Evolutionary conservation across 2,329 filamentous ascomycete species (phyloP).

Genomic region (Stemphylium lycopersici): DNA sequence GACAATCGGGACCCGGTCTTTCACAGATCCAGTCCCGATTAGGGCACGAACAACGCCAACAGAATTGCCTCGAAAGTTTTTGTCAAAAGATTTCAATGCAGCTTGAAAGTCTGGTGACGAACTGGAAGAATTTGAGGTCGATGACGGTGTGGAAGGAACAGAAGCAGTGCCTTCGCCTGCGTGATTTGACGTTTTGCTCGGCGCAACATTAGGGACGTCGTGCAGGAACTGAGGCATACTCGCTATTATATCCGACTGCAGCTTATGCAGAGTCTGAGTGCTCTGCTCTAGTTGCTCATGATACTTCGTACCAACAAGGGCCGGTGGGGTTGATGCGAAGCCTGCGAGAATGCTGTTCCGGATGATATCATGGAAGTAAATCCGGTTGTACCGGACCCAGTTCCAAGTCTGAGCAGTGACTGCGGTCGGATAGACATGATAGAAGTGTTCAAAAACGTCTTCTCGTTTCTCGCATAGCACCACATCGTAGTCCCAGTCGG

Average conservation of each 20-base stretch:
- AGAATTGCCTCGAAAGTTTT: slow-evolving; percentile 28
- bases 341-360: slow-evolving; percentile 38
- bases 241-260: slow-evolving; percentile 43
- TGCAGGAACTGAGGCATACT: slow-evolving; percentile 45
- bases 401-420: slow-evolving; percentile 42
- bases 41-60: neutral
- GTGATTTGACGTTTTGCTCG: neutral
- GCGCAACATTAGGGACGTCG: slow-evolving; percentile 32
- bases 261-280: slow-evolving; percentile 26
- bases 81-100: slow-evolving; percentile 22
- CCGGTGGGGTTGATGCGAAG: slow-evolving; percentile 33
- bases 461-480: slow-evolving; percentile 12
- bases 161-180: neutral
- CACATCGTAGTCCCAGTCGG: slow-evolving; percentile 34
- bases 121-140: neutral
- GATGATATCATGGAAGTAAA: slow-evolving; percentile 46
- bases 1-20: slow-evolving; percentile 37
- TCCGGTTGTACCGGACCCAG: slow-evolving; percentile 41
- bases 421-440: slow-evolving; percentile 40
- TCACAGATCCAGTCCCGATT: slow-evolving; percentile 1
- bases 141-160: neutral
- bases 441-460: slow-evolving; percentile 34
- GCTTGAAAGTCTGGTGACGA: neutral
- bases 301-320: slow-evolving; percentile 28
- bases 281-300: slow-evolving; percentile 30